Base-by-base conservation (phyloP, 345 rosid species). In the Rhizophora apiculata region DNA sequence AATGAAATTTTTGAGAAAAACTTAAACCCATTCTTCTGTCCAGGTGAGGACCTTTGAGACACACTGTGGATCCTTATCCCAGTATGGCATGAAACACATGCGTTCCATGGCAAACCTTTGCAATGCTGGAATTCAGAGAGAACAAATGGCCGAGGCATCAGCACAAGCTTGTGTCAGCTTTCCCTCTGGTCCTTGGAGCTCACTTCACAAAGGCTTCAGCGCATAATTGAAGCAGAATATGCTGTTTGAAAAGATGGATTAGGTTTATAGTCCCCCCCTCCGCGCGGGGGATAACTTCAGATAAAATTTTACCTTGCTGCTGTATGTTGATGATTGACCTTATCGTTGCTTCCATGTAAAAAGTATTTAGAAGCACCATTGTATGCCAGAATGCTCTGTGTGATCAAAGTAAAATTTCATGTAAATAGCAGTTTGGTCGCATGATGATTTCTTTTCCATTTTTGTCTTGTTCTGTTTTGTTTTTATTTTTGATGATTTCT, bases 1-100 rank as follows among this genome's bases (percentile, higher is more conserved):
- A 10, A 26, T 57, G 34, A 21, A n/a, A 26, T 31, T 46, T 26
- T 74, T 10, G 37, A 34, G n/a, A 8, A 18, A 20, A 24, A 39
- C 8, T 5, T 48, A 26, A 21, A 30, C 21, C 62, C 67, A 0
- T 18, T 64, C 52, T 43, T 70, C 62, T 56, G 29, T 59, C 49
- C 82, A 95, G 97, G 96, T 92, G 76, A 82, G 97, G 74, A 91
- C 87, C 52, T 95, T 88, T 62, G 98, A 96, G 81, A 80, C 74
- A 39, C 85, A 90, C 19, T 96, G 99, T 48, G 99, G 99, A 69
- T 86, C 97, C 43, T 71, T 96, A 39, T 83, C 97, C 36, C 94
- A 90, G 71, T 96, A 96, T 8, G 99, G 99, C 63, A 96, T 96
- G 96, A 92, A 90, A 72, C 96, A 96, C 82, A 96, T 84, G 96